Base-by-base conservation (phyloP, 2,329 filamentous ascomycete species). In the Dothistroma septosporum region DNA sequence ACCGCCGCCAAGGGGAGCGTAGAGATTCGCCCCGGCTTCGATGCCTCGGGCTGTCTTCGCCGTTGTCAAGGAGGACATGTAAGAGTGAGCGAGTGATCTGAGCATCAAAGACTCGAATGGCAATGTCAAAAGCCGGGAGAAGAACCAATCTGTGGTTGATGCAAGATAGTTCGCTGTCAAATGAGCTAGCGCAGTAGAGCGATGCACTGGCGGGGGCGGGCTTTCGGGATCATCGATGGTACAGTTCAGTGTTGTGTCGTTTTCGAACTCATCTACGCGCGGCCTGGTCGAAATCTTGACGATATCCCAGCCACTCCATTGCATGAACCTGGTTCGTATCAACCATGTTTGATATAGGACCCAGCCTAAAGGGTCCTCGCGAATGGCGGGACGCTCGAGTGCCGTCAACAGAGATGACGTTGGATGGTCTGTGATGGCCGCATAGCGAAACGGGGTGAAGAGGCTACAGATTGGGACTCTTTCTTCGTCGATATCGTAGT, bases 71-170 rank as follows among this genome's bases (percentile, higher is more conserved):
- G 64, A 65, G 14, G 55, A 41, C 22, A 68, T n/a, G 49, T 64
- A 70, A 4, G 59, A 63, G 1, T 41, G 21, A 1, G 67, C 66
- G 5, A 69, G 60, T 0, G 63, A 62, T 8, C 68, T 64, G 41
- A 70, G 56, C 46, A 70, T 63, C 10, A 69, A 22, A 16, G 33
- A 62, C 31, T 72, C 68, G 57, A 72, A 60, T 0, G 69, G 69
- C 6, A 72, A 54, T 24, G 62, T 60, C 9, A 71, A n/a, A 2
- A 69, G 49, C 4, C 62, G 59, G 11, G 61, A 46, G 32, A 72
- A 49, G 28, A 71, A 52, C 28, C 49, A 48, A 22, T 72, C 69
- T 10, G 69, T 60, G 7, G 60, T 54, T 35, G 61, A 49, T 0
- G 64, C 66, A 8, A 72, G 58, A 24, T 61, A 65, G 6, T 64